Evolutionary conservation across 2,329 filamentous ascomycete species (phyloP).

Genomic region (Calonectria henricotiae): DNA sequence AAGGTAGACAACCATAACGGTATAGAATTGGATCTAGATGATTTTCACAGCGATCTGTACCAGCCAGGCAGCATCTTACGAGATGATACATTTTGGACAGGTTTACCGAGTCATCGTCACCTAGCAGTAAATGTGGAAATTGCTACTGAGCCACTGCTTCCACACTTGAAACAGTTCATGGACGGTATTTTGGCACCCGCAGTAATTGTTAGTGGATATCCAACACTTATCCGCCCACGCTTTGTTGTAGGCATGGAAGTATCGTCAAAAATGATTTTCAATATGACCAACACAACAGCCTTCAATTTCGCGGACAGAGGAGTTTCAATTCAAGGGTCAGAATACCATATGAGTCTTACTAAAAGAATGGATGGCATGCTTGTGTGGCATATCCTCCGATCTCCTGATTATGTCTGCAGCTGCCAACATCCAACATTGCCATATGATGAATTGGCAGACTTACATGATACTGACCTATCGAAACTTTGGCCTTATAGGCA

Average conservation of each 20-base stretch:
- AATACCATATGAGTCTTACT: not conserved
- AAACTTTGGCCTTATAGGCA: not conserved
- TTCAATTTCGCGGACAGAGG: not conserved
- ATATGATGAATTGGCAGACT: too few relatives aligned
- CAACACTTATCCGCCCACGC: not conserved
- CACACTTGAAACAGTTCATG: not conserved
- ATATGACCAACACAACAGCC: not conserved
- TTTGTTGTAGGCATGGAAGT: not conserved
- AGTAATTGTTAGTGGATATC: not conserved
- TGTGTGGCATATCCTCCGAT: not conserved
- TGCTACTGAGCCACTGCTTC: not conserved
- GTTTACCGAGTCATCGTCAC: not conserved
- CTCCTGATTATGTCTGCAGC: not conserved
- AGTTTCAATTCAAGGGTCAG: not conserved
- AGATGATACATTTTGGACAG: not conserved
- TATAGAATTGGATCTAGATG: not conserved
- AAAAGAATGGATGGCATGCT: not conserved
- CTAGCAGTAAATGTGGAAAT: not conserved
- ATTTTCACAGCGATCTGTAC: not conserved
- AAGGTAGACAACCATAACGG: not conserved
- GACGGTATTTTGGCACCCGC: not conserved
- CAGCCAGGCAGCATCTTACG: not conserved
- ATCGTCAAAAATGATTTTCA: not conserved
- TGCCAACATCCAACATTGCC: not conserved
- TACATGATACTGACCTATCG: not conserved